Base-by-base conservation (phyloP, 1,284 basidiomycete species). In the Pseudozyma sp. region DNA sequence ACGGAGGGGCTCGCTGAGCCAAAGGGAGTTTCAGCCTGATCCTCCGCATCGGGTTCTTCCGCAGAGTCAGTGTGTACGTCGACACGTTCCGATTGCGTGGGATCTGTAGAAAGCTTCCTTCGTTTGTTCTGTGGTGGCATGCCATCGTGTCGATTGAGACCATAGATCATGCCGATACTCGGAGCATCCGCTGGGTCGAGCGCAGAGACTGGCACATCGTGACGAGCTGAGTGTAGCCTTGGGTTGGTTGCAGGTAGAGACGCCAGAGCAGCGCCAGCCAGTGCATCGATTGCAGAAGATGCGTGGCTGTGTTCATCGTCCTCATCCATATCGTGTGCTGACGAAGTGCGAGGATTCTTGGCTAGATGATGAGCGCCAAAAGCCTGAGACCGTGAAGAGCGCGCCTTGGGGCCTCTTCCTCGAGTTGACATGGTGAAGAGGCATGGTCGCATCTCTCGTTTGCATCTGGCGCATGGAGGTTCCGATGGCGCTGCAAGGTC, bases 371-470 rank as follows among this genome's bases (percentile, higher is more conserved):
- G 72, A 1, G 68, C 72, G 6, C 72, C 72, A 19, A 75, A 70
- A 0, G 68, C 68, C 14, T 75, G 72, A 4, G 72, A 66, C 14
- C 72, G 68, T 34, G 65, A 65, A 3, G 73, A 76, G 43, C 73
- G 73, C 6, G 65, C 59, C 51, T 76, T 76, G 31, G 69, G 60
- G 16, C 69, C 65, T 8, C 73, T 60, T 38, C 73, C 73, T 13
- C 73, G 57, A 8, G 73, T 76, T 35, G 73, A 76, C 73, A 71
- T 76, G 54, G 73, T 76, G 52, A 76, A 76, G 54, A 71, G 58
- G 45, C 73, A 76, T 9, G 67, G 69, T 2, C 69, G 57, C 65
- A 68, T 66, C 56, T 76, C 73, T 38, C 73, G 59, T 58, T 66
- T 71, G 62, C 73, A 76, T 19, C 73, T 60, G 25, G 69, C 65